Conservation (phyloP, 1,284 basidiomycete genomes). For the Trichosporon inkin region DNA sequence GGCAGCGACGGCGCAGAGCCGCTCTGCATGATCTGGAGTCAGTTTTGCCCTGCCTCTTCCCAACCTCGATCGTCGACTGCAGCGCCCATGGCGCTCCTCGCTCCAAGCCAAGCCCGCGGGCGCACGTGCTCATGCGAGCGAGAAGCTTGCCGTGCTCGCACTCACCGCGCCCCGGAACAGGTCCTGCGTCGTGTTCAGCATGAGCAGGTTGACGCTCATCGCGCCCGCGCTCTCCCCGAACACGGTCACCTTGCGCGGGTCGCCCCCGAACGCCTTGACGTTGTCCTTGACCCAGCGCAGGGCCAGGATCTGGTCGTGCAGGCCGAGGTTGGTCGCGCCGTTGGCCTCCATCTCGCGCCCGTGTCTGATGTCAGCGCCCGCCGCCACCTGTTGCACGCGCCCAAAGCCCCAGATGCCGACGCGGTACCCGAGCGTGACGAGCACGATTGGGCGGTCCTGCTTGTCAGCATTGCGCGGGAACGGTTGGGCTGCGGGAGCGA, state of each 20-base stretch:
- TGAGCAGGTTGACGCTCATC: conserved; percentile 39
- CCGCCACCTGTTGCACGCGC: conserved; percentile 13
- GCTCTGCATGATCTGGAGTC: conserved; percentile 44
- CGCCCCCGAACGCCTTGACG: conserved; percentile 54
- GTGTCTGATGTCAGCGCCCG: conserved; percentile 13
- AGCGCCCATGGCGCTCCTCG: too few relatives aligned
- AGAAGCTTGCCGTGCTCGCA: not conserved
- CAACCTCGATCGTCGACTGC: too few relatives aligned
- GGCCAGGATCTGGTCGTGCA: conserved; percentile 52
- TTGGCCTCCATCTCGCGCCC: conserved; percentile 40
- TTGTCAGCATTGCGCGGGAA: not conserved
- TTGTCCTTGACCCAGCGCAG: conserved; percentile 55
- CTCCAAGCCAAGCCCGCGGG: too few relatives aligned
- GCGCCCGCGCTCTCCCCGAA: conserved; percentile 50
- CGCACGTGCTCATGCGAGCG: too few relatives aligned
- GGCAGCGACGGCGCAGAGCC: conserved; percentile 29
- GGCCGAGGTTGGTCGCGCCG: conserved; percentile 46
- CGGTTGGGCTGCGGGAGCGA: too few relatives aligned
- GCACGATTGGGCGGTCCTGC: conserved; percentile 45
- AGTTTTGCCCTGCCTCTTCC: too few relatives aligned
- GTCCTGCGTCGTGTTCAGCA: conserved; percentile 32
- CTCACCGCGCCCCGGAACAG: conserved; percentile 43
- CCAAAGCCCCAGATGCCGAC: conserved; percentile 53
- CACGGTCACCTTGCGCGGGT: conserved; percentile 48
- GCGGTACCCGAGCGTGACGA: conserved; percentile 53